Evolutionary conservation across 108 stramenopile genomes (phyloP), one percentile per base, ranked within the genome.

Genomic region (Phaeodactylum tricornutum): DNA sequence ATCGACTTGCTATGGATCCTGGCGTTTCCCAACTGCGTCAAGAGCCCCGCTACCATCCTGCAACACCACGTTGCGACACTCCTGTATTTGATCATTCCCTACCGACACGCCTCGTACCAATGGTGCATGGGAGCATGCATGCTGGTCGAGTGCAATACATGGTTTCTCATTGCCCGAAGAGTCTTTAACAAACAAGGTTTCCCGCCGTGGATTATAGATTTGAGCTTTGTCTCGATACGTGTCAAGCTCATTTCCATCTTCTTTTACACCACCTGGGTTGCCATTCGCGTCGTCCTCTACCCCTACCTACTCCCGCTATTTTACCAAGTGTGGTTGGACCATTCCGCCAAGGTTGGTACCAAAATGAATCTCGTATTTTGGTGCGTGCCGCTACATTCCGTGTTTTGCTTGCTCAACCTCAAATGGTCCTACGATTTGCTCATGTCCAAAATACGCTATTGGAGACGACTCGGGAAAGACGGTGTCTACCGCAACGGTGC

Each of bases 141-240:
- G 50, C 78, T 56, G 46, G 85, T 87, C 2, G 86, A 92, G 56
- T 59, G 85, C 49, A 92, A 92, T 44, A 92, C 90, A 0, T 92
- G 90, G 90, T 85, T 84, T 40, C 72, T 92, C 46, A 87, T 92
- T 33, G 90, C 90, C 5, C 64, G 90, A 43, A 57, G 90, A 22
- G 84, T 92, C n/a, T 87, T 92, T 69, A 92, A 92, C 63, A 85
- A 85, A 37, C 74, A 81, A 47, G 84, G 86, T n/a, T n/a, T n/a
- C n/a, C n/a, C n/a, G n/a, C n/a, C n/a, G n/a, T n/a, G n/a, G n/a
- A 70, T 78, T 16, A 76, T 86, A 49, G 74, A 85, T 68, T 53
- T 87, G 27, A 55, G 55, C 34, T 69, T n/a, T n/a, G n/a, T n/a
- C n/a, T n/a, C n/a, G n/a, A 66, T 87, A 32, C 75, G 90, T 8